Percentiles rank a stretch among this genome's conserved stretches.
These are phyloP conservation scores for Irpex lacteus DNA, from an alignment of 1,284 basidiomycete species.

Conservation along the genomic window DNA sequence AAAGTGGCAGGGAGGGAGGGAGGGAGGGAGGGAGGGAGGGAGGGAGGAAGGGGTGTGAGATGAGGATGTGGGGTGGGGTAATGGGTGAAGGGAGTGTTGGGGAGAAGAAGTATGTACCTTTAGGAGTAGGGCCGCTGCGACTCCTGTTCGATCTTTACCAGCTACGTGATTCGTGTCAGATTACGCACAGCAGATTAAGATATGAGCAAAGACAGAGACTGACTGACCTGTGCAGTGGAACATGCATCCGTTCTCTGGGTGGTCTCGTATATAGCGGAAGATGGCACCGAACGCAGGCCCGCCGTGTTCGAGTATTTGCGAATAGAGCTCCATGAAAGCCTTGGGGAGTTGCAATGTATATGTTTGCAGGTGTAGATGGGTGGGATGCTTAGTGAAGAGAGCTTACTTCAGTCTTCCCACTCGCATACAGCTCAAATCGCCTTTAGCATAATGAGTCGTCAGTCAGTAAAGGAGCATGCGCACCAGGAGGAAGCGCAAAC, in stretches of 20 bases:
- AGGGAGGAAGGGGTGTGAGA: too few species aligned
- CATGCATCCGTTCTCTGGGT: slow-evolving; percentile 57
- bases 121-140: slow-evolving; percentile 70
- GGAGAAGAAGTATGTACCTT: slow-evolving; percentile 41
- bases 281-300: slow-evolving; percentile 62
- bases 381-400: not conserved
- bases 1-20: too few species aligned
- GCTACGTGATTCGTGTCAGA: slow-evolving; percentile 28
- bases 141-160: slow-evolving; percentile 77
- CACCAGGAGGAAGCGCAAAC: slow-evolving; percentile 23
- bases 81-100: too few species aligned
- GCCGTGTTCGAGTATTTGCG: slow-evolving; percentile 74
- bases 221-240: slow-evolving; percentile 71
- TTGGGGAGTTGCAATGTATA: slow-evolving; percentile 26
- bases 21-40: too few species aligned
- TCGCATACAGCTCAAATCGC: slow-evolving; percentile 73
- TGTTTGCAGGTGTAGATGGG: not conserved
- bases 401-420: slow-evolving; percentile 69
- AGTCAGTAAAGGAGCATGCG: slow-evolving; percentile 15
- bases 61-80: not conserved
- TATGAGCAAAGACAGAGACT: too few species aligned
- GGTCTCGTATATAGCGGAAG: slow-evolving; percentile 67
- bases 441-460: slow-evolving; percentile 31
- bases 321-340: slow-evolving; percentile 79
- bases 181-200: too few species aligned